Percentiles rank a stretch among this genome's conserved stretches.
These are phyloP conservation scores for Vitis hybrid DNA, from an alignment of 177 flowering plant species.

Conservation along the genomic window DNA sequence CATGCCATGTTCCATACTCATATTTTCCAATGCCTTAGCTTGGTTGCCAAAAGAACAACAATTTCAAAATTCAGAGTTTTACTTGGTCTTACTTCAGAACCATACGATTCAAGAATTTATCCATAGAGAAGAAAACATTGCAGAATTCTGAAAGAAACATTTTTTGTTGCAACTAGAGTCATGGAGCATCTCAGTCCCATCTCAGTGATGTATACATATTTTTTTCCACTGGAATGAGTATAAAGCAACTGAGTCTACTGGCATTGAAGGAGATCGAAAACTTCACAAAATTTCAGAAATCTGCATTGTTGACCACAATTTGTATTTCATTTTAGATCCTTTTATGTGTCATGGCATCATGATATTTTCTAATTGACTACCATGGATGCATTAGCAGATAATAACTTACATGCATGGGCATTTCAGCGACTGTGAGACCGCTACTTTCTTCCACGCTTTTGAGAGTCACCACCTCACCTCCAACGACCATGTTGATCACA, in stretches of 20 bases:
- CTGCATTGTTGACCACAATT: constrained; percentile 19
- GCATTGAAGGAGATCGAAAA: constrained; percentile 1
- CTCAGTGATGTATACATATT: neutral
- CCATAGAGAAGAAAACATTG: too few species aligned
- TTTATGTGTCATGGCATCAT: neutral
- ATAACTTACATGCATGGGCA: constrained; percentile 80
- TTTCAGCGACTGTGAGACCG: constrained; percentile 69
- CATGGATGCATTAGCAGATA: neutral
- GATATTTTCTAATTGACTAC: neutral
- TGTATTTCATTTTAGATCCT: neutral
- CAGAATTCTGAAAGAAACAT: too few species aligned
- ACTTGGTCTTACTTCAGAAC: too few species aligned
- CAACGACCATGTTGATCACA: constrained; percentile 95
- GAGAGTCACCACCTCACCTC: constrained; percentile 91
- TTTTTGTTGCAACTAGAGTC: neutral
- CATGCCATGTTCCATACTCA: too few species aligned
- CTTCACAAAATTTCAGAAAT: constrained; percentile 37
- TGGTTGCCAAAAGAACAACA: too few species aligned
- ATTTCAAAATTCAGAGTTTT: too few species aligned
- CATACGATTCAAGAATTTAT: too few species aligned
- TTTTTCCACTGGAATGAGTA: neutral
- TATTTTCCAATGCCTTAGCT: too few species aligned
- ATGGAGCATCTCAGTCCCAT: constrained; percentile 1
- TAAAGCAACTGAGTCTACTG: neutral
- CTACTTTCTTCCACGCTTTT: constrained; percentile 77